A percentile compares a stretch with the other conserved stretches of the same genome.
Evolutionary conservation across 2,329 filamentous ascomycete species (phyloP).

Genomic region (Fusarium sacchari): DNA sequence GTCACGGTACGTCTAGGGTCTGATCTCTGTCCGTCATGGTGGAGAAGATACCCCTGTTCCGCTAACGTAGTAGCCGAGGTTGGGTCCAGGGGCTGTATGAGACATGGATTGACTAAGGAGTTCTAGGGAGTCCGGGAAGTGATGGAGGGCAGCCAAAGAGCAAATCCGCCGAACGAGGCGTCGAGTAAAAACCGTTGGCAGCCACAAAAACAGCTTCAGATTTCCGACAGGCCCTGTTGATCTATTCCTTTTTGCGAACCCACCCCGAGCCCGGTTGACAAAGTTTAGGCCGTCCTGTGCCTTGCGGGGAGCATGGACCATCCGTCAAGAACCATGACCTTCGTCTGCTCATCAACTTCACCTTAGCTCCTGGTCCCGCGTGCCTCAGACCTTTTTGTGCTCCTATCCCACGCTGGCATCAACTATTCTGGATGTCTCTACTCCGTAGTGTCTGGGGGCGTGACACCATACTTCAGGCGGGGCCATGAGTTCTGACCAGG

Average conservation of each 20-base stretch:
- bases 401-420: slow-evolving; percentile 35
- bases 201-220: slow-evolving; percentile 26
- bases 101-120: slow-evolving; percentile 6
- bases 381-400: slow-evolving; percentile 26
- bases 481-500: slow-evolving; percentile 19
- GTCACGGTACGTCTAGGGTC: slow-evolving; percentile 13
- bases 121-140: slow-evolving; percentile 5
- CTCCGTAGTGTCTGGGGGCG: slow-evolving; percentile 19
- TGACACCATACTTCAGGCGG: slow-evolving; percentile 30
- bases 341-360: slow-evolving; percentile 25
- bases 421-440: slow-evolving; percentile 41
- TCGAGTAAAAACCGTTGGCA: slow-evolving; percentile 30
- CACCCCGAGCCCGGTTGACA: slow-evolving; percentile 29
- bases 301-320: slow-evolving; percentile 19
- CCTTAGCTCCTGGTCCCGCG: slow-evolving; percentile 13
- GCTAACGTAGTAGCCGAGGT: slow-evolving; percentile 33
- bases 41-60: slow-evolving; percentile 25
- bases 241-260: slow-evolving; percentile 39
- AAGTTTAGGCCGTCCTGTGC: slow-evolving; percentile 29
- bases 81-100: slow-evolving; percentile 22
- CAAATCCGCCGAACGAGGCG: slow-evolving; percentile 26
- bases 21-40: slow-evolving; percentile 37
- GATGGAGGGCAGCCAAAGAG: slow-evolving; percentile 11
- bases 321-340: slow-evolving; percentile 3
- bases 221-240: slow-evolving; percentile 36